phyloP scores from a whole-genome alignment of 2,329 filamentous ascomycete species.

The Hymenoscyphus albidus region DNA sequence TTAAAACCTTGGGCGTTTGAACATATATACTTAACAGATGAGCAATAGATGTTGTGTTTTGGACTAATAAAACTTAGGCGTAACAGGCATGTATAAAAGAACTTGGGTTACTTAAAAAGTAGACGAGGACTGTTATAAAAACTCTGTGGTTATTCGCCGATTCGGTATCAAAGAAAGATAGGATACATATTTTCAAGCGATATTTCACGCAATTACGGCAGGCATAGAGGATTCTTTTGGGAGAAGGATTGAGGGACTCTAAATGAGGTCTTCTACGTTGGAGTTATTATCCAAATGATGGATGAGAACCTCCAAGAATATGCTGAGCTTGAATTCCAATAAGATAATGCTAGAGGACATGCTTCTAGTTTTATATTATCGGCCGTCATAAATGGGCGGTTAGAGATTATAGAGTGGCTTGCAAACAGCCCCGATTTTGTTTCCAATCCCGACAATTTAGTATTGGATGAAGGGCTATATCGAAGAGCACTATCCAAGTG shows the following conservation, averaged over 20 bases:
- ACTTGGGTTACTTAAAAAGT: slow-evolving; percentile 4
- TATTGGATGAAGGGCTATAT: slow-evolving; percentile 25
- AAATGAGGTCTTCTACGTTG: slow-evolving; percentile 15
- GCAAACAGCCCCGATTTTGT: slow-evolving; percentile 19
- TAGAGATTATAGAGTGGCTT: slow-evolving; percentile 19
- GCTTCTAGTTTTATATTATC: slow-evolving; percentile 15
- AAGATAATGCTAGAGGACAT: slow-evolving; percentile 18
- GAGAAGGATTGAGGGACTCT: slow-evolving; percentile 20
- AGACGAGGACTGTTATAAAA: slow-evolving; percentile 3
- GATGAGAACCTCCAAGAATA: slow-evolving; percentile 15
- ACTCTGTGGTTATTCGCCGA: slow-evolving; percentile 13
- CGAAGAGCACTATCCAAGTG: slow-evolving; percentile 16
- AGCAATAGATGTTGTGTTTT: slow-evolving; percentile 15
- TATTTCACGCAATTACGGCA: slow-evolving; percentile 13
- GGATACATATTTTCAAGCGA: slow-evolving; percentile 20
- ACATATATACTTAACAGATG: background rate
- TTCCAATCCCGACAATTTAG: slow-evolving; percentile 22
- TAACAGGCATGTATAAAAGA: slow-evolving; percentile 11
- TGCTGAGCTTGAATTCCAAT: slow-evolving; percentile 13
- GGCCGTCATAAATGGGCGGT: slow-evolving; percentile 7
- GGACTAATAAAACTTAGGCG: slow-evolving; percentile 15
- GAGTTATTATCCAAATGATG: slow-evolving; percentile 16
- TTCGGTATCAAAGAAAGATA: slow-evolving; percentile 17
- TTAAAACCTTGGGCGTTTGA: background rate
- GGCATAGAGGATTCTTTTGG: slow-evolving; percentile 16